phyloP scores from a whole-genome alignment of 176 grass and related monocot species.

The Eragrostis curvula region DNA sequence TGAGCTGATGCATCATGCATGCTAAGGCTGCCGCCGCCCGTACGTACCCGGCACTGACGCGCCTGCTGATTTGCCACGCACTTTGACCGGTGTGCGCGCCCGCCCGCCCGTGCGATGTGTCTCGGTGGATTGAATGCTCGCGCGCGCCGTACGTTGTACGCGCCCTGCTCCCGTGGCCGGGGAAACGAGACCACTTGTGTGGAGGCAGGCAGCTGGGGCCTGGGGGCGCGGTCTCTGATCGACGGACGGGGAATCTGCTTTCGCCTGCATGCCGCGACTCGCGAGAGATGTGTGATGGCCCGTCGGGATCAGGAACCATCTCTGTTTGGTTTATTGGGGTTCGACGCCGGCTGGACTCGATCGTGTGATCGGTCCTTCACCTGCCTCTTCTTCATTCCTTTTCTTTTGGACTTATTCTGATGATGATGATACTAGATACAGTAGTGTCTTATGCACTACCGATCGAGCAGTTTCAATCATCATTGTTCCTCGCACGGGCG shows the following conservation, averaged over 20 bases:
- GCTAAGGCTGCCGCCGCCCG: constrained; percentile 8
- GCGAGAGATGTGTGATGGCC: constrained; percentile 5
- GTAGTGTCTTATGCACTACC: not conserved
- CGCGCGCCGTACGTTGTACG: too few species aligned
- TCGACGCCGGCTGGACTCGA: rapidly evolving
- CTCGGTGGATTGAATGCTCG: not conserved
- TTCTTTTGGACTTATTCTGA: not conserved
- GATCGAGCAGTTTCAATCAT: not conserved
- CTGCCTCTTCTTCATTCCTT: not conserved
- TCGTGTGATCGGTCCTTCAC: not conserved
- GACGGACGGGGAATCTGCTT: constrained; percentile 53
- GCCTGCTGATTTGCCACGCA: constrained; percentile 37
- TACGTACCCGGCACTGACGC: constrained; percentile 24
- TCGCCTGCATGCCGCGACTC: constrained; percentile 22
- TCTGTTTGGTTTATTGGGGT: not conserved
- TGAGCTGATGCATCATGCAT: too few species aligned
- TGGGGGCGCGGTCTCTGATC: not conserved
- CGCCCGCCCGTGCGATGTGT: not conserved
- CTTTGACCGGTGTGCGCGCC: constrained; percentile 22
- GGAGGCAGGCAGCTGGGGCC: not conserved
- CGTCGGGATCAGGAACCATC: constrained; percentile 46
- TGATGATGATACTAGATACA: not conserved
- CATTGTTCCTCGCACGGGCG: not conserved
- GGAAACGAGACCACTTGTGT: constrained; percentile 20
- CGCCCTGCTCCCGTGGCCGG: not conserved